These are phyloP conservation scores for Gypsophila paniculata DNA, from an alignment of 179 eudicot genomes.

Conservation along the genomic window DNA sequence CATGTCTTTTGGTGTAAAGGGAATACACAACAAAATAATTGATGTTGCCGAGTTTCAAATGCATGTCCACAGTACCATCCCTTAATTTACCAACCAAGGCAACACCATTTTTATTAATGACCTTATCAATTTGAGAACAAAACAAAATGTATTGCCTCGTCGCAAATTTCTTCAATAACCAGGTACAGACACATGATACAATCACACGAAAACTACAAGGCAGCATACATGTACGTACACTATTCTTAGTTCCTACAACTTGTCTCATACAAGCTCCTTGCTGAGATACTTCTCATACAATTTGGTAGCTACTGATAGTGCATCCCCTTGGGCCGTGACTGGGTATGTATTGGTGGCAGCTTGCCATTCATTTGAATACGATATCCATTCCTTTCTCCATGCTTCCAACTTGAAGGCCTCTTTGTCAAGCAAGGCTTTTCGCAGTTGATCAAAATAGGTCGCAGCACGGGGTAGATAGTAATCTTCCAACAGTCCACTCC, in stretches of 20 bases:
- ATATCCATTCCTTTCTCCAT: constrained; percentile 94
- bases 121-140: neutral
- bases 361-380: constrained; percentile 87
- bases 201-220: neutral
- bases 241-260: neutral
- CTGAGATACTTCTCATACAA: constrained; percentile 56
- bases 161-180: neutral
- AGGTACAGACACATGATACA: neutral
- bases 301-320: constrained; percentile 53
- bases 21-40: too few species aligned
- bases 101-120: too few species aligned
- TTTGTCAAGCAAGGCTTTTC: constrained; percentile 46
- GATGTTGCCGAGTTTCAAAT: too few species aligned
- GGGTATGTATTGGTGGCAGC: constrained; percentile 53
- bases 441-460: constrained; percentile 55
- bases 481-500: constrained; percentile 80
- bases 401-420: constrained; percentile 51
- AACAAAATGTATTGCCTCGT: neutral
- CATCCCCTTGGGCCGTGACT: constrained; percentile 61
- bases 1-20: too few species aligned
- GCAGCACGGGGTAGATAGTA: constrained; percentile 96
- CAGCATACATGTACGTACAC: neutral
- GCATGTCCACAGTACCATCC: too few species aligned
- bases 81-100: too few species aligned
- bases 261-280: constrained; percentile 12